These are phyloP conservation scores for Ustilago tritici DNA, from an alignment of 1,284 basidiomycete species.

Conservation along the genomic window DNA sequence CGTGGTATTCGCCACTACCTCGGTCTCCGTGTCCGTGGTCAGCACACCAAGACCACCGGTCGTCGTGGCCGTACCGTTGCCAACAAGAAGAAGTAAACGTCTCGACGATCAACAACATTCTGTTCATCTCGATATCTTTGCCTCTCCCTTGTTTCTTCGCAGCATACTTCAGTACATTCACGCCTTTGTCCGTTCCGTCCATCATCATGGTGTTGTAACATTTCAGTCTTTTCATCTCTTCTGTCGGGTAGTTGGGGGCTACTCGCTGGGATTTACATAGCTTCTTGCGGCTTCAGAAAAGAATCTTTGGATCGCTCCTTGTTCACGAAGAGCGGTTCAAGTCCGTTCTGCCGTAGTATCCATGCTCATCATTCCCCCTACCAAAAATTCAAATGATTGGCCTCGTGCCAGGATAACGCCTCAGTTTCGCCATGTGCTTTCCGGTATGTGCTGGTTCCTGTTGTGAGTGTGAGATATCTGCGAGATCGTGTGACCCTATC, in stretches of 20 bases:
- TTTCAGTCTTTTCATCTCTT: constrained; percentile 31
- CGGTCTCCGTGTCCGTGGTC: constrained; percentile 88
- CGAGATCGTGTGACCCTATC: no score
- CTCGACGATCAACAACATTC: constrained; percentile 6
- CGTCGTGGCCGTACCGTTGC: constrained; percentile 70
- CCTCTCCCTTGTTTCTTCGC: constrained; percentile 30
- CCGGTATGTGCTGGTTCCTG: no score
- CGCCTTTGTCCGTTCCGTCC: constrained; percentile 23
- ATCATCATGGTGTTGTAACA: constrained; percentile 51
- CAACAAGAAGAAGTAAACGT: constrained; percentile 69
- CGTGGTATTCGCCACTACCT: constrained; percentile 98
- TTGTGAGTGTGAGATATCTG: no score
- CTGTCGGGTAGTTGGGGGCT: constrained; percentile 33
- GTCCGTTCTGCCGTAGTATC: constrained; percentile 20
- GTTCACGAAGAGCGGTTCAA: not conserved
- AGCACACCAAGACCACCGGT: constrained; percentile 99
- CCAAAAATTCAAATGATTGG: constrained; percentile 49
- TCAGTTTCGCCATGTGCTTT: not conserved
- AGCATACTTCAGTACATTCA: constrained; percentile 34
- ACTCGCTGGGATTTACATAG: constrained; percentile 27
- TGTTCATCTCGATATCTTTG: constrained; percentile 6
- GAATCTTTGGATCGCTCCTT: not conserved
- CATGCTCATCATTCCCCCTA: constrained; percentile 37
- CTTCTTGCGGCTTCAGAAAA: constrained; percentile 12
- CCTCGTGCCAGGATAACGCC: constrained; percentile 46